phyloP scores from a whole-genome alignment of 345 rosid species.

The Eucalyptus erythrocorys region DNA sequence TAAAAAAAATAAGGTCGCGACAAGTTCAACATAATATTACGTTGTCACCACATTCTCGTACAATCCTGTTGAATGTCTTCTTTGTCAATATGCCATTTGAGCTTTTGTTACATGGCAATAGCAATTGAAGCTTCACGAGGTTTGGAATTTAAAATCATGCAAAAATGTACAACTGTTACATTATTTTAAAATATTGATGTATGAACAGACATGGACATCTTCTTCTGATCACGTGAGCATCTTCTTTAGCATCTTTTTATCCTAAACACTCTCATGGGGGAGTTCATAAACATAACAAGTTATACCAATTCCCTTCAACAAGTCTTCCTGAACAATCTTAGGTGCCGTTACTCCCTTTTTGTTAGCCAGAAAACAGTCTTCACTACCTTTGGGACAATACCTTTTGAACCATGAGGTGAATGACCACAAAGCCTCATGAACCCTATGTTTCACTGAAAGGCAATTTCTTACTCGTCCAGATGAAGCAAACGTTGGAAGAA shows the following conservation, averaged over 20 bases:
- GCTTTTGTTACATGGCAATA: neutral
- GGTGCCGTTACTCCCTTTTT: slow-evolving; percentile 78
- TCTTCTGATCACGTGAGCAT: slow-evolving; percentile 7
- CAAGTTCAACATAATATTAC: too few species aligned
- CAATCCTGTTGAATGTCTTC: neutral
- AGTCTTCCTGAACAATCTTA: slow-evolving; percentile 77
- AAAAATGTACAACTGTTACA: neutral
- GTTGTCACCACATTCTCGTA: neutral
- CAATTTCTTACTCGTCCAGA: slow-evolving; percentile 75
- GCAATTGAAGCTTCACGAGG: neutral
- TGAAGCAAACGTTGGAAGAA: slow-evolving; percentile 57
- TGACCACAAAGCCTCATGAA: slow-evolving; percentile 50
- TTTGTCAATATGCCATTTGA: neutral
- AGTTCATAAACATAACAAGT: slow-evolving; percentile 76
- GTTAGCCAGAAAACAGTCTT: slow-evolving; percentile 47
- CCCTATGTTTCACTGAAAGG: slow-evolving; percentile 51
- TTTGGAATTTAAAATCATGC: neutral
- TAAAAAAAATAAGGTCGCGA: too few species aligned
- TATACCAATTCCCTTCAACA: slow-evolving; percentile 62
- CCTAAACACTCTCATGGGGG: slow-evolving; percentile 64
- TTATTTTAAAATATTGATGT: neutral
- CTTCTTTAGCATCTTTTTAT: slow-evolving; percentile 54
- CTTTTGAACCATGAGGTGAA: slow-evolving; percentile 57
- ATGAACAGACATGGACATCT: neutral
- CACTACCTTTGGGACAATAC: slow-evolving; percentile 66